phyloP scores from a whole-genome alignment of 2,329 filamentous ascomycete species.

The Balansia obtecta region DNA sequence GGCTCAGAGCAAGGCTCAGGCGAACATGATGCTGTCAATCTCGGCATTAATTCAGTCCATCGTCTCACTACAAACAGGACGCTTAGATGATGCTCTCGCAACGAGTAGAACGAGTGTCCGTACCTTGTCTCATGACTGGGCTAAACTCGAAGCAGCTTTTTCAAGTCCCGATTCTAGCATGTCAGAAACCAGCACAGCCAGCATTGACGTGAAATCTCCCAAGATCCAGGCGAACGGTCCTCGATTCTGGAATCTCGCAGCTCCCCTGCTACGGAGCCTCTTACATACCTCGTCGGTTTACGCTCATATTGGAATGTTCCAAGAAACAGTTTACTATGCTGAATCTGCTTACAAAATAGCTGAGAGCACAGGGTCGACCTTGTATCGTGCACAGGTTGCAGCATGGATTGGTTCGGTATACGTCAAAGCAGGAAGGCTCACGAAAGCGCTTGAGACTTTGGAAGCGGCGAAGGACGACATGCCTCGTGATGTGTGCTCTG shows the following conservation, averaged over 20 bases:
- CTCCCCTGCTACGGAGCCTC: conserved; percentile 58
- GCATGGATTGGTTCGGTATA: conserved; percentile 44
- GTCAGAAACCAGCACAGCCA: conserved; percentile 17
- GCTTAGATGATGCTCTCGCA: conserved; percentile 43
- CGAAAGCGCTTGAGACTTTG: conserved; percentile 44
- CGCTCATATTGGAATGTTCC: conserved; percentile 72
- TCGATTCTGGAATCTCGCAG: conserved; percentile 68
- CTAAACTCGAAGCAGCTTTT: conserved; percentile 29
- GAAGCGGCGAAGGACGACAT: conserved; percentile 41
- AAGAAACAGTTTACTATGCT: conserved; percentile 79
- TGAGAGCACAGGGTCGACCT: conserved; percentile 49
- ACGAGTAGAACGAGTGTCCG: conserved; percentile 46
- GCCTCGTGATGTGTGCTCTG: conserved; percentile 25
- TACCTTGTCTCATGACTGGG: conserved; percentile 43
- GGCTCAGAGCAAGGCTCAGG: conserved; percentile 22
- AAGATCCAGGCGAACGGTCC: conserved; percentile 28
- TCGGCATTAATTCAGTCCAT: conserved; percentile 47
- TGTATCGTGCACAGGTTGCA: conserved; percentile 42
- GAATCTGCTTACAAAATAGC: conserved; percentile 75
- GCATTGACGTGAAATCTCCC: conserved; percentile 13
- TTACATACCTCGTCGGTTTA: conserved; percentile 67
- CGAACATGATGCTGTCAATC: conserved; percentile 18
- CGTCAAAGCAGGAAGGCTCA: conserved; percentile 43
- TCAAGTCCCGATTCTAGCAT: conserved; percentile 16
- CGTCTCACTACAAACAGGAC: conserved; percentile 49